A percentile compares a stretch with the other conserved stretches of the same genome.
These are phyloP conservation scores for Trichoderma afroharzianum DNA, from an alignment of 2,329 filamentous ascomycete species.

Conservation along the genomic window DNA sequence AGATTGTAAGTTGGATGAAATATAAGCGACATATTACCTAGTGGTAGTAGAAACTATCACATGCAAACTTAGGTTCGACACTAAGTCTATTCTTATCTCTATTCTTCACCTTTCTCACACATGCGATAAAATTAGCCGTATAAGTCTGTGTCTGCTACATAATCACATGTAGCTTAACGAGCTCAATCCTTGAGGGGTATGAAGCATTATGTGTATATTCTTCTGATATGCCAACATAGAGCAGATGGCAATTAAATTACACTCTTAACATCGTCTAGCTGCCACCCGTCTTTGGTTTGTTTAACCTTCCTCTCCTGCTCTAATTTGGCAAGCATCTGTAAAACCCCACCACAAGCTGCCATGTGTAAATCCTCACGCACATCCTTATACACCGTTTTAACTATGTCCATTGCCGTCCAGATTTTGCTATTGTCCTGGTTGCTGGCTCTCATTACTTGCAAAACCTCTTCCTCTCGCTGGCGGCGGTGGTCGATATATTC, in stretches of 20 bases:
- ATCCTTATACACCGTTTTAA: conserved; percentile 81
- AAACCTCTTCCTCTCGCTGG: conserved; percentile 73
- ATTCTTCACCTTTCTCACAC: background rate
- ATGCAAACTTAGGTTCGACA: background rate
- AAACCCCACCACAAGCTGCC: conserved; percentile 71
- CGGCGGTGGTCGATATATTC: conserved; percentile 83
- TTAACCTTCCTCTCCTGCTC: conserved; percentile 66
- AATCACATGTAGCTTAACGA: background rate
- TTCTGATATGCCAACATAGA: background rate
- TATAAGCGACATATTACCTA: background rate
- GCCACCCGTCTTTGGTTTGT: conserved; percentile 33
- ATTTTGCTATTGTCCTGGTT: conserved; percentile 26
- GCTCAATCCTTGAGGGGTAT: background rate
- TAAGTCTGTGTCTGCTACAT: background rate
- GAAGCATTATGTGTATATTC: background rate
- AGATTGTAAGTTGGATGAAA: background rate
- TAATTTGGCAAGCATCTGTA: conserved; percentile 78
- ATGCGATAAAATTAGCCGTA: background rate
- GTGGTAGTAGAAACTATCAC: background rate
- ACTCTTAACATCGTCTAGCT: conserved; percentile 21
- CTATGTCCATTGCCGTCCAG: conserved; percentile 75
- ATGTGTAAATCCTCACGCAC: conserved; percentile 71
- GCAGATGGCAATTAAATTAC: background rate
- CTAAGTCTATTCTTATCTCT: background rate
- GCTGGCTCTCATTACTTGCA: conserved; percentile 56